Evolutionary conservation across 495 filamentous ascomycete species (phyloP).

Genomic region (Aspergillus nanangensis): DNA sequence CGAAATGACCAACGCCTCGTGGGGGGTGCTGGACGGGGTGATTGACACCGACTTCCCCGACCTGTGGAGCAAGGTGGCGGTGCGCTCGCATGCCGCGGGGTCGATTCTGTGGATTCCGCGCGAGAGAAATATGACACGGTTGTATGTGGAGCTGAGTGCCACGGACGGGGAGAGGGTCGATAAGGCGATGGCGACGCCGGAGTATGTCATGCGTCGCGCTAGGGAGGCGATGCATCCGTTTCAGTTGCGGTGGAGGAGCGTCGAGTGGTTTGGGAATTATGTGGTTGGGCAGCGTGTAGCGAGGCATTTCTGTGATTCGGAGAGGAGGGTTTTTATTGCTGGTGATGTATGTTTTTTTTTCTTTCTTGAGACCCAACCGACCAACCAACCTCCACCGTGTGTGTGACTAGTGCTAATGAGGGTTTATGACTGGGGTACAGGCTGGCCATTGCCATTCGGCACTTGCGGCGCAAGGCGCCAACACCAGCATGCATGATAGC

Average conservation of each 20-base stretch:
- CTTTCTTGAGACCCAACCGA: no score
- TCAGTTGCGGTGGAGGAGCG: constrained; percentile 59
- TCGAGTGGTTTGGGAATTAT: constrained; percentile 57
- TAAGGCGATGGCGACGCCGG: constrained; percentile 57
- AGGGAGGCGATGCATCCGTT: constrained; percentile 65
- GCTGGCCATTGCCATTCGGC: constrained; percentile 73
- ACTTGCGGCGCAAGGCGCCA: constrained; percentile 89
- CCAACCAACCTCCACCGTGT: not conserved
- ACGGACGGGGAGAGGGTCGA: constrained; percentile 58
- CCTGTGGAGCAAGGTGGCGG: constrained; percentile 65
- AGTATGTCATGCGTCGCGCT: constrained; percentile 63
- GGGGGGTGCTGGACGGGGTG: constrained; percentile 73
- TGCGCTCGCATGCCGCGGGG: constrained; percentile 62
- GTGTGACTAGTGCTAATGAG: not conserved
- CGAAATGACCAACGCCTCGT: constrained; percentile 59
- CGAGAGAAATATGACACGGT: constrained; percentile 67
- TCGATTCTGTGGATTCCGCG: constrained; percentile 76
- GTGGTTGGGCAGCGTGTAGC: constrained; percentile 73
- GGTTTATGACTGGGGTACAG: no score
- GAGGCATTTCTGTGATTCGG: constrained; percentile 61
- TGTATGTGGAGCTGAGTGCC: constrained; percentile 73
- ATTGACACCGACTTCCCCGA: constrained; percentile 75
- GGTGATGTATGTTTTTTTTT: constrained; percentile 64
- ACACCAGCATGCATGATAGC: constrained; percentile 77
- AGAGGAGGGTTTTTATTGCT: constrained; percentile 66